Conservation (phyloP, 176 grass and related monocot genomes). For the Musa beccarii region DNA sequence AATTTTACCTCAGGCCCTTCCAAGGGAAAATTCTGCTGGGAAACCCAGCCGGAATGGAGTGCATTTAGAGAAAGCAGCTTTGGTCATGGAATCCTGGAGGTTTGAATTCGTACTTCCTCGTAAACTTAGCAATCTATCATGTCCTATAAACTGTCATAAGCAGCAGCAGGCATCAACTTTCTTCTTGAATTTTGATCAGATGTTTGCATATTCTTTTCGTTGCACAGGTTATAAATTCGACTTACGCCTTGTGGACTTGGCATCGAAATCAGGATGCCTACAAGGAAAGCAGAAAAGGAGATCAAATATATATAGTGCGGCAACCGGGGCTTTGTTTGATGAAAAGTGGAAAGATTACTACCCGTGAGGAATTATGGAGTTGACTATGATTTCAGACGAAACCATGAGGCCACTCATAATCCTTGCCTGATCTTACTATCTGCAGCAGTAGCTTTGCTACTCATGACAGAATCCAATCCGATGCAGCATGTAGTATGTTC, state of each 20-base stretch:
- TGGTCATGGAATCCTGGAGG: constrained; percentile 87
- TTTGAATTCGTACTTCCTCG: background rate
- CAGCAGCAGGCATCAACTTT: background rate
- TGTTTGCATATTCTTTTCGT: background rate
- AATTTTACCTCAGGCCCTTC: constrained; percentile 76
- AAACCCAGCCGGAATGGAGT: constrained; percentile 74
- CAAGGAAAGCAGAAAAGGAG: constrained; percentile 41
- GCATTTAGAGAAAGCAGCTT: constrained; percentile 91
- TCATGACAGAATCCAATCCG: too few relatives aligned
- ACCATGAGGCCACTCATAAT: too few relatives aligned
- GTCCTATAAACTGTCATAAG: too few relatives aligned
- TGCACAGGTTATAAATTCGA: constrained; percentile 70
- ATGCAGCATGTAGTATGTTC: too few relatives aligned
- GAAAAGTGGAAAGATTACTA: background rate
- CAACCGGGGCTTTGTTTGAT: constrained; percentile 39
- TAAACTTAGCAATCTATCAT: too few relatives aligned
- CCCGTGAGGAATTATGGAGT: too few relatives aligned
- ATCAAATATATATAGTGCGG: constrained; percentile 86
- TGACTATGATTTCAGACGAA: too few relatives aligned
- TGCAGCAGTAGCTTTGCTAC: too few relatives aligned
- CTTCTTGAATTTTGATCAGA: background rate
- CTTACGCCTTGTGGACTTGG: constrained; percentile 94
- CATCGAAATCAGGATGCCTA: constrained; percentile 83
- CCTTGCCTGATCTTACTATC: too few relatives aligned
- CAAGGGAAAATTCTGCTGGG: constrained; percentile 84